Evolutionary conservation across 495 filamentous ascomycete species (phyloP).

Genomic region (Niebla homalea): DNA sequence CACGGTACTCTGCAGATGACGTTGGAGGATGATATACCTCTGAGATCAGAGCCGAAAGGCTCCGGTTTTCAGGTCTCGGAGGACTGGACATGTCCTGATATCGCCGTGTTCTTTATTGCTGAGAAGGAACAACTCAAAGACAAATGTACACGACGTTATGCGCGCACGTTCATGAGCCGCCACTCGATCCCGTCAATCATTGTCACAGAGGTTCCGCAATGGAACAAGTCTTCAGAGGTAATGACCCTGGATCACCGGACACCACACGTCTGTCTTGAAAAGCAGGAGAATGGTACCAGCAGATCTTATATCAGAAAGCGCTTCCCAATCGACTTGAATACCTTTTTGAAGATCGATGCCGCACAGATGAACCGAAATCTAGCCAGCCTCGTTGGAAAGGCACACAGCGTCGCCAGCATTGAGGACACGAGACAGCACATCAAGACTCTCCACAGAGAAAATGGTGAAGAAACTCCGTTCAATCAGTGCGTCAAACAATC

Average conservation of each 20-base stretch:
- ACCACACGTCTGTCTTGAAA: conserved; percentile 59
- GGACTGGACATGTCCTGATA: conserved; percentile 55
- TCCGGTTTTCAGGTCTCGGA: conserved; percentile 32
- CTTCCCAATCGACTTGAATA: conserved; percentile 58
- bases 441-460: too few species aligned
- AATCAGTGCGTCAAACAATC: background rate
- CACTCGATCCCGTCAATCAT: conserved; percentile 54
- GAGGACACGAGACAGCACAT: too few species aligned
- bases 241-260: conserved; percentile 38
- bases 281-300: conserved; percentile 36
- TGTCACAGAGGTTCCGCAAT: conserved; percentile 48
- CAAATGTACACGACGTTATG: conserved; percentile 37
- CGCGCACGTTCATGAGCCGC: conserved; percentile 49
- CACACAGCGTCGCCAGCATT: too few species aligned
- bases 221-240: conserved; percentile 29
- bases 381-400: conserved; percentile 38
- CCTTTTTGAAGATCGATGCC: conserved; percentile 59
- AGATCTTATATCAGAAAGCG: conserved; percentile 41
- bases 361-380: conserved; percentile 64
- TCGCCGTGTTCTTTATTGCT: conserved; percentile 56
- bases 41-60: conserved; percentile 33
- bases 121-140: conserved; percentile 35
- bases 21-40: conserved; percentile 43
- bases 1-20: conserved; percentile 34
- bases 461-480: background rate